These are phyloP conservation scores for Thielaviopsis punctulata DNA, from an alignment of 2,329 filamentous ascomycete species.

Conservation along the genomic window DNA sequence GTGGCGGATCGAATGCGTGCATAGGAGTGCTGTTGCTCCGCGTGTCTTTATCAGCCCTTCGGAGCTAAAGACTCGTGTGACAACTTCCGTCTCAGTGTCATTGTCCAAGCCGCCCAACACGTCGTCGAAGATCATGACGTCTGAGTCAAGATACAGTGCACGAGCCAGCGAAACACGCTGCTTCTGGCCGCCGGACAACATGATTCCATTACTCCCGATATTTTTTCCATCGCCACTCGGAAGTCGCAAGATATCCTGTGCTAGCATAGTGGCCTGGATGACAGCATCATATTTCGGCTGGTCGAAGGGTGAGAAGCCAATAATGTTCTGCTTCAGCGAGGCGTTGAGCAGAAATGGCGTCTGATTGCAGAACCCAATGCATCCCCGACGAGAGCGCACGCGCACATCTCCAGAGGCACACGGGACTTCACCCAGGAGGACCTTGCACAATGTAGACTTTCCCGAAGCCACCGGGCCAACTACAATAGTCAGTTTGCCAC, in stretches of 20 bases:
- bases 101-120: constrained; percentile 27
- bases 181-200: constrained; percentile 25
- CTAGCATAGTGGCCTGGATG: constrained; percentile 20
- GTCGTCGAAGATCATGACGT: constrained; percentile 28
- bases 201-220: constrained; percentile 26
- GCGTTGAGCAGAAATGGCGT: constrained; percentile 20
- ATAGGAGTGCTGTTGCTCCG: constrained; percentile 25
- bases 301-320: constrained; percentile 20
- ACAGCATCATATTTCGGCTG: constrained; percentile 20
- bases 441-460: constrained; percentile 22
- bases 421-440: constrained; percentile 19
- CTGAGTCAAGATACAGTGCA: constrained; percentile 25
- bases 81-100: constrained; percentile 26
- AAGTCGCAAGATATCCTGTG: constrained; percentile 18
- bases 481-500: constrained; percentile 21
- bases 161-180: constrained; percentile 24
- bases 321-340: constrained; percentile 22
- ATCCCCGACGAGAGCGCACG: neutral
- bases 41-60: constrained; percentile 23
- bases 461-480: constrained; percentile 23
- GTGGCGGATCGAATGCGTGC: constrained; percentile 19
- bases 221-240: constrained; percentile 22
- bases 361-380: constrained; percentile 20
- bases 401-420: constrained; percentile 13
- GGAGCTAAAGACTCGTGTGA: constrained; percentile 25